Base-by-base conservation (phyloP, 2,329 filamentous ascomycete species). In the Aspergillus luchuensis region DNA sequence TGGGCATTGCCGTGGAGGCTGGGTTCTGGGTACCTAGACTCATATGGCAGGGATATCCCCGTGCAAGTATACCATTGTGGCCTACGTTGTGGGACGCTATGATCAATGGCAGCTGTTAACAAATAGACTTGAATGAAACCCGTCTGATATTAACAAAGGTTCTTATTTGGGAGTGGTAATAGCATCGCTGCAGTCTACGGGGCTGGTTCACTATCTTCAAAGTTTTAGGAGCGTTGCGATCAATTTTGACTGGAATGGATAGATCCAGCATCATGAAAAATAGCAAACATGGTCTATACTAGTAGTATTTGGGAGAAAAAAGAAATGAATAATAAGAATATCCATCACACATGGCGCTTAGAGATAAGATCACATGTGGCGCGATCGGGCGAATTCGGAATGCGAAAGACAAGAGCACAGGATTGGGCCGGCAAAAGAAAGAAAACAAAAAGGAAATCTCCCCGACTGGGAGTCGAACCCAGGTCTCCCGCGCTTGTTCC, bases 401-500 rank as follows among this genome's bases (percentile, higher is more conserved):
- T 3, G 2, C 41, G 41, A 5, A 23, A 45, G 41, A 43, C 21
- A 45, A 45, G 7, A 43, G 19, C n/a, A 19, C 8, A 8, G n/a
- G 39, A 43, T 8, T 8, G 17, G 10, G 39, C 17, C 8, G 3
- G 1, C 2, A 3, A 0, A 23, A 17, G 4, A 36, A 25, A 8
- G 23, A 25, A 8, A 36, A 36, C 25, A 10, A 59, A 56, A 62
- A 59, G 43, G 11, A 57, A 33, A 49, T 41, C 60, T 58, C 58
- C 60, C 54, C 53, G 60, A 62, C 60, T 51, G 60, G 58, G 60
- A 62, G 58, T 62, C 57, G 60, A 62, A 62, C 60, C 58, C 60
- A 51, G 60, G 60, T 59, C 60, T 58, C 60, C 60, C 53, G 53
- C 53, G 53, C 53, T 56, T 56, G 53, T 56, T 56, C 53, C 53